Base-by-base conservation (phyloP, 2,329 filamentous ascomycete genomes). In the Sporothrix humicola region DNA sequence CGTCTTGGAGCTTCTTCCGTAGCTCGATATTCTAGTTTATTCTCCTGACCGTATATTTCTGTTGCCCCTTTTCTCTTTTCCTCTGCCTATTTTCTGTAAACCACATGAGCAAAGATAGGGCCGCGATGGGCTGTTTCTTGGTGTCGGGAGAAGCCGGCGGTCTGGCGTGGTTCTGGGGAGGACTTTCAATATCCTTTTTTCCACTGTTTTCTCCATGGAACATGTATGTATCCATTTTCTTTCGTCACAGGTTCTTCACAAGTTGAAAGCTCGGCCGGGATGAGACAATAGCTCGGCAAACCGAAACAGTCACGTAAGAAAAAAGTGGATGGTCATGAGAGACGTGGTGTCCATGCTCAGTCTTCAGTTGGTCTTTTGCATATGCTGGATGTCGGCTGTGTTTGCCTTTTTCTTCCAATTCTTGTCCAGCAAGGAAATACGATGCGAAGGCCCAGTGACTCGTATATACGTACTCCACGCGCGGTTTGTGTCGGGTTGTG, bases 61-160 rank as follows among this genome's bases (percentile, higher is more conserved):
- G 31, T 37, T 37, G 31, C 31, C 44, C 9, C 20, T 50, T 71
- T 23, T 26, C 20, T 37, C 23, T 48, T 46, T 61, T 37, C 58
- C 20, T 42, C 59, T 15, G 61, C 15, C 50, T 26, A 48, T 5
- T 46, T 48, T 26, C 17, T 70, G 68, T 26, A 37, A 37, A 17
- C 26, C 48, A 69, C 23, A 69, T 69, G 65, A 69, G 65, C 48
- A 66, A 23, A 10, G 15, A 23, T 37, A 23, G 46, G 17, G 63
- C 26, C 23, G 48, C 10, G 13, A 23, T 42, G 26, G 58, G 13
- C 50, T 63, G 7, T 42, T 56, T 2, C 52, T 63, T 63, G 61
- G 61, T 48, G 42, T 70, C 68, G 52, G 68, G 52, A 70, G 68
- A 70, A 59, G 68, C 68, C 68, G 52, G 68, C 68, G 37, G 68